These are phyloP conservation scores for Athelia psychrophila DNA, from an alignment of 1,284 basidiomycete genomes.

Conservation along the genomic window DNA sequence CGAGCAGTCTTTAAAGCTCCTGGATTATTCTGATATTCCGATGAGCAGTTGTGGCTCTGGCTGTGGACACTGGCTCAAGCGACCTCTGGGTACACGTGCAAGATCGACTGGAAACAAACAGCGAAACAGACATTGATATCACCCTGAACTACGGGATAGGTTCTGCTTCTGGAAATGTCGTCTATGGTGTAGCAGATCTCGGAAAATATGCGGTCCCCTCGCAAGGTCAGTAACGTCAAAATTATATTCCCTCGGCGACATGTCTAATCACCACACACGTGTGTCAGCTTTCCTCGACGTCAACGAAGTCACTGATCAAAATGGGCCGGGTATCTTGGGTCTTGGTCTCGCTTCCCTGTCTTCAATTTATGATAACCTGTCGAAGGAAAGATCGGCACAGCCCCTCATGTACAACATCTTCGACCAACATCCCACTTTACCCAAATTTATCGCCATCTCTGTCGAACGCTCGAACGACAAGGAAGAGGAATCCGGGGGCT, in stretches of 20 bases:
- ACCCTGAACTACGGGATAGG: constrained; percentile 1
- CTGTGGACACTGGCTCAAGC: neutral
- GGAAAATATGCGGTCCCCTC: neutral
- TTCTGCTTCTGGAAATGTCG: neutral
- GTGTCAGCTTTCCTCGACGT: neutral
- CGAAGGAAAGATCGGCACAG: neutral
- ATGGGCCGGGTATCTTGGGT: neutral
- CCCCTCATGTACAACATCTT: constrained; percentile 35
- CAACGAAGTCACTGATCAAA: neutral
- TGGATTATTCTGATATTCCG: neutral
- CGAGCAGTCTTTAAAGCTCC: neutral
- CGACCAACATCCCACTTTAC: constrained; percentile 27
- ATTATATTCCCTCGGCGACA: neutral
- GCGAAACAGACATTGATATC: neutral
- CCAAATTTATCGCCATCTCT: constrained; percentile 39
- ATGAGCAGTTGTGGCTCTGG: neutral
- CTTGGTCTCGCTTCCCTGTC: constrained; percentile 1
- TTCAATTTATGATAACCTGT: neutral
- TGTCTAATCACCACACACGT: neutral
- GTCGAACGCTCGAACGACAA: constrained; percentile 37
- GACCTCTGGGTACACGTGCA: neutral
- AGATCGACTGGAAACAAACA: neutral
- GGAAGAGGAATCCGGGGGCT: constrained; percentile 34
- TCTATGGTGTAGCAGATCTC: neutral
- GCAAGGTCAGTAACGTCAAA: neutral